Conservation (phyloP, 352 stramenopile species). For the Phytophthora quininea region DNA sequence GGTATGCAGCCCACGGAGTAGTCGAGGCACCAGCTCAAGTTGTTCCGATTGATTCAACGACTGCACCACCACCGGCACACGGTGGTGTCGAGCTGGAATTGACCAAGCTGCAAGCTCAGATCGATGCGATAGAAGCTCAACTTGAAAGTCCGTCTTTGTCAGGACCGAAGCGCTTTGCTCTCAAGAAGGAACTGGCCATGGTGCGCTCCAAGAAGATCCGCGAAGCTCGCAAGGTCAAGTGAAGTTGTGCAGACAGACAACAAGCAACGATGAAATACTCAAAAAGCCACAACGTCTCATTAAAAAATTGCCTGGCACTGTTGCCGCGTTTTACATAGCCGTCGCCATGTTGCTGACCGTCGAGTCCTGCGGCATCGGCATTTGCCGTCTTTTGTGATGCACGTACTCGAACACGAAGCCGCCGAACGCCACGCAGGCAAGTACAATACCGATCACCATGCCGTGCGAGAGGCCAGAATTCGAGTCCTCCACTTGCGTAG, state of each 20-base stretch:
- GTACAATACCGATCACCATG: constrained; percentile 72
- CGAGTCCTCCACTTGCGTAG: constrained; percentile 57
- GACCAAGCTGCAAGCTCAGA: constrained; percentile 43
- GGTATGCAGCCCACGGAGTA: constrained; percentile 21
- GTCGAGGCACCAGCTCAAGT: constrained; percentile 17
- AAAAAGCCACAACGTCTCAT: constrained; percentile 34
- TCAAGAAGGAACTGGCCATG: constrained; percentile 86
- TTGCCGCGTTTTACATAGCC: constrained; percentile 22
- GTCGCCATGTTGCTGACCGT: constrained; percentile 24
- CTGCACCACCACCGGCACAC: constrained; percentile 6
- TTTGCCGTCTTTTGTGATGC: constrained; percentile 73
- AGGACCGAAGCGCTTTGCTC: constrained; percentile 72
- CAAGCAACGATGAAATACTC: constrained; percentile 6
- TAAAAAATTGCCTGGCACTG: constrained; percentile 25
- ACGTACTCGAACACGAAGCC: constrained; percentile 79
- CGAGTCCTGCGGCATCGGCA: constrained; percentile 25
- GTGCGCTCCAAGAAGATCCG: constrained; percentile 72
- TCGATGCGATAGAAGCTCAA: constrained; percentile 60
- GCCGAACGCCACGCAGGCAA: constrained; percentile 62
- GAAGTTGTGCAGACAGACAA: background rate
- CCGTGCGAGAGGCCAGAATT: constrained; percentile 67
- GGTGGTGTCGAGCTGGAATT: constrained; percentile 23
- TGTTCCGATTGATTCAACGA: constrained; percentile 17
- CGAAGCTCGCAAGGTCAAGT: constrained; percentile 40
- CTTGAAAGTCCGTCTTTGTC: constrained; percentile 72